phyloP scores from a whole-genome alignment of 495 filamentous ascomycete species.

The Chaetomium cochliodes region DNA sequence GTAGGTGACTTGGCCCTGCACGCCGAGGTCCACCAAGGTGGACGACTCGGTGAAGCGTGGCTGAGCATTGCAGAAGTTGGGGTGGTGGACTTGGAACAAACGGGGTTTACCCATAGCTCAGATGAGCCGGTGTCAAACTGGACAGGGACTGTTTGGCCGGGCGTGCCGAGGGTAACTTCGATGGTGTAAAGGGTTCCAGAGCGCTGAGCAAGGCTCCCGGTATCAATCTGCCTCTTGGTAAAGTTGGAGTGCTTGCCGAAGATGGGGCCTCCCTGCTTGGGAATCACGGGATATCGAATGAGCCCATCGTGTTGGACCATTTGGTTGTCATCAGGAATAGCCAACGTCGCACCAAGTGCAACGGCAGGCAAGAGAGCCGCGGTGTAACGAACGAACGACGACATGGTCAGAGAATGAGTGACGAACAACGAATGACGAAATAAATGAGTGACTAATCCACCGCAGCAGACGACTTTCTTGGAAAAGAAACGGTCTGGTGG shows the following conservation, averaged over 20 bases:
- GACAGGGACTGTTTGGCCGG: slow-evolving; percentile 40
- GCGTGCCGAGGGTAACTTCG: slow-evolving; percentile 25
- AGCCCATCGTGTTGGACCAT: slow-evolving; percentile 24
- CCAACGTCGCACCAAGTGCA: slow-evolving; percentile 3
- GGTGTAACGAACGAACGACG: slow-evolving; percentile 6
- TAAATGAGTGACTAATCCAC: neutral
- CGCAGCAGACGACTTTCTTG: neutral
- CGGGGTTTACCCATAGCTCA: slow-evolving; percentile 41
- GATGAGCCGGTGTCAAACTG: slow-evolving; percentile 45
- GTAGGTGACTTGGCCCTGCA: slow-evolving; percentile 30
- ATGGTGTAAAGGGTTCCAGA: slow-evolving; percentile 28
- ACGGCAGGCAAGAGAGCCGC: slow-evolving; percentile 20
- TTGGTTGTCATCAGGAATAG: slow-evolving; percentile 9
- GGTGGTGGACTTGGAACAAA: slow-evolving; percentile 21
- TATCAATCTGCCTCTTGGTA: slow-evolving; percentile 15
- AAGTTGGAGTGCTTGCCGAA: slow-evolving; percentile 20
- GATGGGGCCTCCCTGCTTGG: slow-evolving; percentile 12
- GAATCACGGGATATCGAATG: slow-evolving; percentile 25
- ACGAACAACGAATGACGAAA: slow-evolving; percentile 7
- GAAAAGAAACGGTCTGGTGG: neutral
- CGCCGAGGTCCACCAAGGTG: slow-evolving; percentile 24
- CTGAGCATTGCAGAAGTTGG: slow-evolving; percentile 33
- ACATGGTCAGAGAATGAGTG: slow-evolving; percentile 10
- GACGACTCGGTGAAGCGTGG: slow-evolving; percentile 35
- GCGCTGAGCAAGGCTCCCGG: slow-evolving; percentile 1